Base-by-base conservation (phyloP, 2,329 filamentous ascomycete genomes). In the Oidium heveae region DNA sequence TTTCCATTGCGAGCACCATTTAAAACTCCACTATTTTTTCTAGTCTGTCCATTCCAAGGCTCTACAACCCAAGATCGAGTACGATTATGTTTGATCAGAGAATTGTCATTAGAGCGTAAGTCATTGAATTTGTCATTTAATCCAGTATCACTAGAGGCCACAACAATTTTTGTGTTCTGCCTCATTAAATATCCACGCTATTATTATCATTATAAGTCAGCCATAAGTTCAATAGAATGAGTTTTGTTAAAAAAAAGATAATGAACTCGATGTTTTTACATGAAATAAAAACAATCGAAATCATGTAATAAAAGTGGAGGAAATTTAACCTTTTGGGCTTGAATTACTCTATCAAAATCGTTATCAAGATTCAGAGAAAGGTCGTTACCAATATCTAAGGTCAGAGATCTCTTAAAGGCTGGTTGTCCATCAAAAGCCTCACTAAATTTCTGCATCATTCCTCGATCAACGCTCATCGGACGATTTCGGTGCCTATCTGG, bases 151-250 rank as follows among this genome's bases (percentile, higher is more conserved):
- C 75, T 74, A 65, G 82, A 94, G n/a, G 91, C 91, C 52, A 94
- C 80, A 53, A 98, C 86, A 54, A 98, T 77, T 68, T 96, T 96
- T 3, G 89, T 96, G 69, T 96, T 98, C 63, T 98, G 89, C 63
- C 91, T 81, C 89, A 96, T 98, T 49, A 96, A 74, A 65, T 98
- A 98, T 55, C 91, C 91, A 72, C 93, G 88, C 88, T 95, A 84
- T 79, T 74, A 74, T 61, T 68, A 72, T 62, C 70, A 63, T 64
- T 67, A 74, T 63, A 71, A 65, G 74, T 86, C 80, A 86, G 82
- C 74, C 78, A 74, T 58, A 58, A 58, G 36, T 54, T 57, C 50
- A 28, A 28, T 28, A 28, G 24, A 3, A 28, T 3, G 24, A 28
- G 24, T 55, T 51, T 37, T 44, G 52, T 28, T 41, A 52, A 47